Base-by-base conservation (phyloP, 805 yeast genomes). In the Ogataea philodendri region DNA sequence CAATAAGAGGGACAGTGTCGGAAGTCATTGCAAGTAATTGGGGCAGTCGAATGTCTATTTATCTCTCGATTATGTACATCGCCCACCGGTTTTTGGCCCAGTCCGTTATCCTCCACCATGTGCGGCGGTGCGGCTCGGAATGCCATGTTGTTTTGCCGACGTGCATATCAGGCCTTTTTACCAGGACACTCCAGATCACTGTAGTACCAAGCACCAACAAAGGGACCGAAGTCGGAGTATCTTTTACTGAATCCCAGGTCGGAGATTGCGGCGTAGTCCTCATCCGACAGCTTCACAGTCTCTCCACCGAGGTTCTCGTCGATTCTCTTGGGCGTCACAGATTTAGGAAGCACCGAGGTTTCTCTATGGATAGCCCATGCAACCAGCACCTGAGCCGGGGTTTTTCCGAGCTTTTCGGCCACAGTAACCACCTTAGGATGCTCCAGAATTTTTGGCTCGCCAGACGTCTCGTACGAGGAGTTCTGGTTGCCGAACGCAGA, bases 401-500 rank as follows among this genome's bases (percentile, higher is more conserved):
- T 45, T 20, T 58, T 65, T 5, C 51, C 51, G 43, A 63, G 51
- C 40, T 65, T 69, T 29, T 69, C 55, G 7, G 81, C 75, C 27
- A 78, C 54, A 4, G 58, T 61, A 3, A 52, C 42, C 15, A 78
- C 55, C 6, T 61, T 57, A 13, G 63, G 66, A 43, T 76, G 69
- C 17, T 59, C 55, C 41, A 74, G 57, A 13, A 74, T 48, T 3
- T 49, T 45, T 14, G 78, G 56, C 11, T 63, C 60, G 11, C 59
- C 65, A 42, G 72, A 69, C 18, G 60, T 54, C 39, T 71, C 57
- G 20, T 74, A 49, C 7, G 81, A 76, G 15, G 78, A 68, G 39
- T 68, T 70, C 5, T 63, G 63, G 24, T 79, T 69, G 5, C 86
- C 88, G 47, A 84, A 67, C 11, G 93, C 89, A 18, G 85, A 78